Conservation (phyloP, 164 flowering plant species). For the Sedum album region DNA sequence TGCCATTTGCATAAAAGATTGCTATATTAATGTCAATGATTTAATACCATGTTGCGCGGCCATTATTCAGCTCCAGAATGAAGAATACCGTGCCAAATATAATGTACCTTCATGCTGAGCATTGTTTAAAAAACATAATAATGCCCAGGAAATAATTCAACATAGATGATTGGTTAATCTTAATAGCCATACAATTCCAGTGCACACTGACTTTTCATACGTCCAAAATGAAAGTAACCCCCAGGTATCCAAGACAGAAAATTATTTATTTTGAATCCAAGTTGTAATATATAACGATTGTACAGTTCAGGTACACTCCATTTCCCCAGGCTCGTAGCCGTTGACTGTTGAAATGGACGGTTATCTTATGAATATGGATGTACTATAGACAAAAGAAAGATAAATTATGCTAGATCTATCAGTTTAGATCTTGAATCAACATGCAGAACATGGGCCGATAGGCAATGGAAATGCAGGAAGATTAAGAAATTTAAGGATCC, state of each 20-base stretch:
- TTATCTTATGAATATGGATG: background rate
- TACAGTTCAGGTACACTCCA: background rate
- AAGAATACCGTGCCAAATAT: background rate
- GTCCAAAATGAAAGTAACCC: background rate
- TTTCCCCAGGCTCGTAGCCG: background rate
- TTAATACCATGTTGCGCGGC: background rate
- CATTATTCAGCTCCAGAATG: background rate
- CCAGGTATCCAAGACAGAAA: constrained; percentile 5
- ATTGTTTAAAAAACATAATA: background rate
- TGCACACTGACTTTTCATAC: background rate
- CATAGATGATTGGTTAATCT: background rate
- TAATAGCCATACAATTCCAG: background rate
- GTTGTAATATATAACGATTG: constrained; percentile 1
- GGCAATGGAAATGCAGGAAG: background rate
- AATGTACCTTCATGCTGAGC: constrained; percentile 1
- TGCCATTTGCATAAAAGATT: background rate
- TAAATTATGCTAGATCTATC: background rate
- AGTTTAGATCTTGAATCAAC: constrained; percentile 1
- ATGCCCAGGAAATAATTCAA: background rate
- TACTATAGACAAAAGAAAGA: background rate
- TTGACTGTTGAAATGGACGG: constrained; percentile 7
- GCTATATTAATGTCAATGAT: background rate
- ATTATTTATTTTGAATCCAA: background rate
- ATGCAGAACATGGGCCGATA: background rate
- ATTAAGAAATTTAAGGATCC: background rate